Evolutionary conservation across 805 yeast genomes (phyloP), one percentile per base, ranked within the genome.

Genomic region (Vanderwaltozyma tropicalis): DNA sequence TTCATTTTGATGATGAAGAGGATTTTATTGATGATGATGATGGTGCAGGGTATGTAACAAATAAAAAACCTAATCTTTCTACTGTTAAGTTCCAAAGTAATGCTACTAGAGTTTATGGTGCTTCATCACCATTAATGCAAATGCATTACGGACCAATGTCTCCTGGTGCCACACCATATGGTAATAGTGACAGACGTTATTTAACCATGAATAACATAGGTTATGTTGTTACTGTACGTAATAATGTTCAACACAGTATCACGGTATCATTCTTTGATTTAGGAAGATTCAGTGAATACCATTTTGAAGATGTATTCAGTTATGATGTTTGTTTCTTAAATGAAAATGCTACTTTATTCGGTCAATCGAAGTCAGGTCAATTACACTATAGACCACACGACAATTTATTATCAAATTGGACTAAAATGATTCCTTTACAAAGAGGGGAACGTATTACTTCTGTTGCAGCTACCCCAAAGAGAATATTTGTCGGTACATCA

Each of bases 121-220:
- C 24, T 28, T 17, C 14, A 27, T 20, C 35, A 15, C 27, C 36
- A 13, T 10, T 35, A 31, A 39, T 47, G 4, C 42, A 36, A 28
- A 64, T 62, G 34, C 64, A 62, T 8, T 50, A 76, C 21, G 65
- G 62, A 32, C 88, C 96, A 0, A 80, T 77, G 48, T 85, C 94
- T 3, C 82, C 85, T 1, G 97, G 97, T 1, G 74, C 81, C 6
- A 89, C 97, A 0, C 95, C 95, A 0, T 87, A 88, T 80, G 59
- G 61, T 24, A 62, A 64, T 36, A 66, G 63, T 4, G 73, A 76
- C 37, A 72, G 89, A 58, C 68, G 95, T 38, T 88, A 86, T 50
- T 61, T 89, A 29, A 76, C 86, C 16, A 84, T 88, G 70, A 84
- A 84, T 48, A 67, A 80, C 9, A 63, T 77, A 21, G 98, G 96